Percentiles rank a stretch among this genome's conserved stretches.
Evolutionary conservation across 371 early-diverging fungal genomes (phyloP).

Genomic region (Mortierella sp.): DNA sequence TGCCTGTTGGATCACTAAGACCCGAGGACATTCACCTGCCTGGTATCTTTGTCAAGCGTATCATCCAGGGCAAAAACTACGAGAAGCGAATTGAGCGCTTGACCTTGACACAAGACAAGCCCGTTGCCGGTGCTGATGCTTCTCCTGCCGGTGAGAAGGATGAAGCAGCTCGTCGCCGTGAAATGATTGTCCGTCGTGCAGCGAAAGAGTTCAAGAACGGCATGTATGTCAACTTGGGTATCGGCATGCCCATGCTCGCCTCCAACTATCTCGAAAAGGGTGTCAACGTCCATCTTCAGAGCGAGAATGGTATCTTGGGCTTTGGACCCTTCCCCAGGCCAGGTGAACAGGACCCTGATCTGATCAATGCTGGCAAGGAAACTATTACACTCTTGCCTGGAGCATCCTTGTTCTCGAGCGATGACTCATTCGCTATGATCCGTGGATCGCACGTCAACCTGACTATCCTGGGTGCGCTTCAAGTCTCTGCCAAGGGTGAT

Average conservation of each 20-base stretch:
- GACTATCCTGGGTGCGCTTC: slow-evolving; percentile 74
- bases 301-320: slow-evolving; percentile 78
- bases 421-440: slow-evolving; percentile 76
- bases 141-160: slow-evolving; percentile 31
- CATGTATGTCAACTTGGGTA: slow-evolving; percentile 76
- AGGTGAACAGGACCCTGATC: slow-evolving; percentile 71
- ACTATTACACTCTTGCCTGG: slow-evolving; percentile 71
- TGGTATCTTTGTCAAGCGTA: slow-evolving; percentile 73
- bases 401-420: slow-evolving; percentile 67
- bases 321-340: slow-evolving; percentile 75
- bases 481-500: slow-evolving; percentile 72
- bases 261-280: slow-evolving; percentile 72
- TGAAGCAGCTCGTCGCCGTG: slow-evolving; percentile 61
- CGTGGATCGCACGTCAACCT: slow-evolving; percentile 72
- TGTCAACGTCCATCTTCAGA: slow-evolving; percentile 75
- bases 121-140: slow-evolving; percentile 14
- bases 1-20: slow-evolving; percentile 70
- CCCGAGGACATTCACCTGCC: slow-evolving; percentile 76
- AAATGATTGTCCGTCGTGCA: slow-evolving; percentile 72
- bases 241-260: slow-evolving; percentile 81
- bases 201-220: slow-evolving; percentile 79
- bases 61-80: slow-evolving; percentile 68
- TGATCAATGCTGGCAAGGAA: slow-evolving; percentile 79
- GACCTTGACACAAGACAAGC: slow-evolving; percentile 55
- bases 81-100: slow-evolving; percentile 76